Base-by-base conservation (phyloP, 1,139 yeast genomes). In the Kodamaea sp. region DNA sequence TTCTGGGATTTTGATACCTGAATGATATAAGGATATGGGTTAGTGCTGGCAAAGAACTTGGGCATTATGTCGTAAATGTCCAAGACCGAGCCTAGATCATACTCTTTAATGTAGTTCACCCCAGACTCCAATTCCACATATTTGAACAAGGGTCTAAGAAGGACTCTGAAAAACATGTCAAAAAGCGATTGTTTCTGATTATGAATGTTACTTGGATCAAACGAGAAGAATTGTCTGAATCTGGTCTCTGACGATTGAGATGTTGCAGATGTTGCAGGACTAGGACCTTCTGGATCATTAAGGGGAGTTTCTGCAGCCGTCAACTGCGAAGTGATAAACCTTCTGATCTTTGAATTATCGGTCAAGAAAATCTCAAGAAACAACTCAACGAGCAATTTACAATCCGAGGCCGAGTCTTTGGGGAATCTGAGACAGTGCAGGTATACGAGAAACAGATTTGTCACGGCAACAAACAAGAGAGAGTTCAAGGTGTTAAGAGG, bases 391-490 rank as follows among this genome's bases (percentile, higher is more conserved):
- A n/a, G n/a, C n/a, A n/a, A n/a, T n/a, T n/a, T n/a, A 52, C 47
- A 14, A 63, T 42, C 44, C 66, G 71, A 19, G 41, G 43, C 15
- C 43, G 38, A 1, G 59, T 46, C 5, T 61, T 68, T 1, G 53
- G 47, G 13, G 50, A 45, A 3, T 45, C 45, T 2, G 68, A 65
- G 8, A 27, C 54, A 51, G 43, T 61, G 63, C 27, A 66, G 8
- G 43, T 28, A 65, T 57, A 15, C 58, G 50, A 18, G 21, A 18
- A 18, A 9, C 21, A 18, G 6, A 18, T 7, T 18, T 7, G 60
- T 50, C 18, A 61, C 47, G 0, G 69, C 65, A 34, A 50, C 63
- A 32, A 53, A 57, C 25, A 57, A 39, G 18, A 60, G 39, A 70
- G 71, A 66, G 33, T 60, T 61, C 29, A 48, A 47, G 35, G 55